These are phyloP conservation scores for Scheffersomyces quercinus DNA, from an alignment of 1,139 yeast genomes.

Conservation along the genomic window DNA sequence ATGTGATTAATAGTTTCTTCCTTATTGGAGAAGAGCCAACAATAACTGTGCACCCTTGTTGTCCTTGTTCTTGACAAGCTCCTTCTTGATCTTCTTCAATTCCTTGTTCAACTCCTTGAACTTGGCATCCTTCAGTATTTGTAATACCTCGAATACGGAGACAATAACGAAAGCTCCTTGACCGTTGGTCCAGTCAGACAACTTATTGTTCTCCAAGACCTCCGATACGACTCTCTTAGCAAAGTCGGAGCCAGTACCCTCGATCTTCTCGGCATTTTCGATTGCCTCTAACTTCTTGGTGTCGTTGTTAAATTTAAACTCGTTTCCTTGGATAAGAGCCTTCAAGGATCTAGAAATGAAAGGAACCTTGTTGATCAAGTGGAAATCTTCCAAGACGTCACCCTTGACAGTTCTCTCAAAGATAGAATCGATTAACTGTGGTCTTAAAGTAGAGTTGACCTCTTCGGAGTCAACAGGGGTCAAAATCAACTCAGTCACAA, in stretches of 20 bases:
- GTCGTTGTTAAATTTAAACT: constrained; percentile 64
- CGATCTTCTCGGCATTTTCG: constrained; percentile 47
- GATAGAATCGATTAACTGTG: constrained; percentile 54
- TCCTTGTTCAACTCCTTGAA: constrained; percentile 51
- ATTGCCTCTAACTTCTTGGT: constrained; percentile 48
- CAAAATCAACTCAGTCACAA: constrained; percentile 71
- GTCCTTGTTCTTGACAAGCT: constrained; percentile 45
- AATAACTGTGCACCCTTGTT: constrained; percentile 84
- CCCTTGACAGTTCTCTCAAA: constrained; percentile 61
- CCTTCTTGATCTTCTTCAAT: constrained; percentile 53
- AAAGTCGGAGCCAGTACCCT: constrained; percentile 63
- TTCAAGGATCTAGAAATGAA: constrained; percentile 77
- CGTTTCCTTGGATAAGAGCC: constrained; percentile 73
- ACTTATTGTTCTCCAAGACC: constrained; percentile 40
- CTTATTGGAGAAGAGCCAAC: constrained; percentile 29
- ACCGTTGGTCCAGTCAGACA: constrained; percentile 72
- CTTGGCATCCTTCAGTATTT: constrained; percentile 26
- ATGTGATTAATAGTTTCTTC: constrained; percentile 2
- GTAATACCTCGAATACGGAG: constrained; percentile 59
- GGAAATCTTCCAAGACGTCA: constrained; percentile 67
- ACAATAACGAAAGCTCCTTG: constrained; percentile 83
- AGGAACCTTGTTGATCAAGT: constrained; percentile 65
- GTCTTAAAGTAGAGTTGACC: constrained; percentile 46
- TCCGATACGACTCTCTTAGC: constrained; percentile 57
- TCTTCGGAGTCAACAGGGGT: constrained; percentile 49